Percentiles rank a stretch among this genome's conserved stretches.
phyloP scores from a whole-genome alignment of 164 flowering plant genomes.

The Magnolia changhungtana region DNA sequence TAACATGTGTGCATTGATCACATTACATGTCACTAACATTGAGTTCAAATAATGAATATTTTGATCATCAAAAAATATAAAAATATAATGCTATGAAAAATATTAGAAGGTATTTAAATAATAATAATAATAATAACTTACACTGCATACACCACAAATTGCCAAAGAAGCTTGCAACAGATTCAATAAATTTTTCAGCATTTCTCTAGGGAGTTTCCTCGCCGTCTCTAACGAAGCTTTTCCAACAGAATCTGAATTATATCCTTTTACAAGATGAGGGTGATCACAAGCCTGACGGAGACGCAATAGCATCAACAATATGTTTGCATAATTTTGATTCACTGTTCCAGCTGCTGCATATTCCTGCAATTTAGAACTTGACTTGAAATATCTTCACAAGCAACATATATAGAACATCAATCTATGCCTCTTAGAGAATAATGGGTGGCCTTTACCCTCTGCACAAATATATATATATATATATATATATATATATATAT shows the following conservation, averaged over 20 bases:
- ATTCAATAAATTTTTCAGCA: conserved; percentile 42
- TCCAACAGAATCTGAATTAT: conserved; percentile 53
- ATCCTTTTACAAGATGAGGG: conserved; percentile 77
- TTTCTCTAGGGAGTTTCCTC: conserved; percentile 69
- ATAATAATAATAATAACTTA: conserved; percentile 30
- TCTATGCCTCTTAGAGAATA: neutral
- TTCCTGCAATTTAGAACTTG: conserved; percentile 41
- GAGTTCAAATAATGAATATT: no score
- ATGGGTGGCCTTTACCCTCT: neutral
- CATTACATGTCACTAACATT: no score
- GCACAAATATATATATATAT: neutral
- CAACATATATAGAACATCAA: neutral
- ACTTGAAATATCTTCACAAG: neutral
- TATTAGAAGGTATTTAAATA: neutral
- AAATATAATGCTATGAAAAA: neutral
- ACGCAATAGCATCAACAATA: conserved; percentile 90
- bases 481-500: neutral
- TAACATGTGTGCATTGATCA: no score
- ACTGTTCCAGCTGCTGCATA: conserved; percentile 98
- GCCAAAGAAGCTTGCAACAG: conserved; percentile 73
- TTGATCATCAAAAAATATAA: neutral
- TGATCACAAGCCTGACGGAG: conserved; percentile 99
- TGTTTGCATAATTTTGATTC: conserved; percentile 93
- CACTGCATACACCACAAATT: conserved; percentile 87
- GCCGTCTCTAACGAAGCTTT: conserved; percentile 63